A percentile compares a stretch with the other conserved stretches of the same genome.
Conservation (phyloP, 2,329 filamentous ascomycete genomes). For the Penicillium nordicum region DNA sequence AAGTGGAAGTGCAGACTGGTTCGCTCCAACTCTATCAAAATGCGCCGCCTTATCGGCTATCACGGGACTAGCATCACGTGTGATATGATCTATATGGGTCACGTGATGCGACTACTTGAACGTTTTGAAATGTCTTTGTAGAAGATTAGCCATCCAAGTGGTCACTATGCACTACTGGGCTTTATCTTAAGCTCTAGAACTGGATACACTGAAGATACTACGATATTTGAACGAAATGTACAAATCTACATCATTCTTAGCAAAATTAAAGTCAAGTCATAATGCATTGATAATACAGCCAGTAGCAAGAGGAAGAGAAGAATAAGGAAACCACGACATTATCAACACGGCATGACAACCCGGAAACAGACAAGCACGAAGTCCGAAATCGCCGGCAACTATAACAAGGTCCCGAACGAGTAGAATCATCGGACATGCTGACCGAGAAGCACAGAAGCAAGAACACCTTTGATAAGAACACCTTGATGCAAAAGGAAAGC, state of each 20-base stretch:
- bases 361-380: not conserved
- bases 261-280: conserved; percentile 6
- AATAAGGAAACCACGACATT: not conserved
- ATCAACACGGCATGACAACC: not conserved
- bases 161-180: not conserved
- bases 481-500: not conserved
- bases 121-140: not conserved
- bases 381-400: not conserved
- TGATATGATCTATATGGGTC: not conserved
- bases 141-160: not conserved
- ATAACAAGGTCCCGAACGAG: not conserved
- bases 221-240: not conserved
- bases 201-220: not conserved
- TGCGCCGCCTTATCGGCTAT: conserved; percentile 5
- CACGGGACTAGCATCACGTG: conserved; percentile 1
- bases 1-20: not conserved
- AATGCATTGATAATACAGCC: conserved; percentile 12
- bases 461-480: conserved; percentile 1
- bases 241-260: not conserved
- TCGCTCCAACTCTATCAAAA: not conserved
- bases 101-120: not conserved
- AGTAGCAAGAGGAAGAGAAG: conserved; percentile 3
- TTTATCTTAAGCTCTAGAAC: fast-evolving
- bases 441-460: not conserved
- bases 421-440: not conserved